Conservation (phyloP, 163 green algal genomes). For the Chloromonas sp. region DNA sequence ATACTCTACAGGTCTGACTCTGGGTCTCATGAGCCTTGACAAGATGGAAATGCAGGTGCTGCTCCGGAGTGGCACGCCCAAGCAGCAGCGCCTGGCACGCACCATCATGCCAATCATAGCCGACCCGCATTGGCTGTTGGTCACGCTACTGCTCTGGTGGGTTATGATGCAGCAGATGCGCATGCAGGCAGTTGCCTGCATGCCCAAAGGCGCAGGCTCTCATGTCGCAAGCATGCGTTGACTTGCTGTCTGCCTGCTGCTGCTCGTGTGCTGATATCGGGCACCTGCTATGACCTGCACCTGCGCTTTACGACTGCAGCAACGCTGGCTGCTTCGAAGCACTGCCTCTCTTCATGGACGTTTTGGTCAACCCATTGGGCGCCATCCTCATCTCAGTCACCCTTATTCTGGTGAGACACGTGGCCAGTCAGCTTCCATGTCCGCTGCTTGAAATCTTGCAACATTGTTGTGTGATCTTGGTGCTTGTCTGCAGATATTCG, state of each 20-base stretch:
- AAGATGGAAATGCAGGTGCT: conserved; percentile 55
- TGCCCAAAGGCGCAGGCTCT: no score
- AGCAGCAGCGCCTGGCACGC: conserved; percentile 34
- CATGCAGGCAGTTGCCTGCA: no score
- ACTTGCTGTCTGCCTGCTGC: no score
- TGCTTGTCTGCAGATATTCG: conserved; percentile 57
- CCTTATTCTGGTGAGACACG: conserved; percentile 17
- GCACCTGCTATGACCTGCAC: no score
- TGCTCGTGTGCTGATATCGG: no score
- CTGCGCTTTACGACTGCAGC: neutral
- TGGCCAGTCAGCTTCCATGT: no score
- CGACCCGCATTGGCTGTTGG: conserved; percentile 73
- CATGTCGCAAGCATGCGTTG: no score
- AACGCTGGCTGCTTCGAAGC: conserved; percentile 49
- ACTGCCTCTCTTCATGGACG: conserved; percentile 82
- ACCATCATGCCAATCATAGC: conserved; percentile 37
- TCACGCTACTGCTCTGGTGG: conserved; percentile 76
- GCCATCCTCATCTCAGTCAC: conserved; percentile 76
- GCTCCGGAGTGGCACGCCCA: conserved; percentile 36
- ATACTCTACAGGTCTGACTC: conserved; percentile 55
- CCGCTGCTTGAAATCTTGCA: no score
- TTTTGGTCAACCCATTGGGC: conserved; percentile 64
- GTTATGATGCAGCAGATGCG: neutral
- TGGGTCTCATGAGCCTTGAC: conserved; percentile 79
- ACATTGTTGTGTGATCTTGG: neutral